phyloP scores from a whole-genome alignment of 2,329 filamentous ascomycete genomes.

The Trichoderma endophyticum region DNA sequence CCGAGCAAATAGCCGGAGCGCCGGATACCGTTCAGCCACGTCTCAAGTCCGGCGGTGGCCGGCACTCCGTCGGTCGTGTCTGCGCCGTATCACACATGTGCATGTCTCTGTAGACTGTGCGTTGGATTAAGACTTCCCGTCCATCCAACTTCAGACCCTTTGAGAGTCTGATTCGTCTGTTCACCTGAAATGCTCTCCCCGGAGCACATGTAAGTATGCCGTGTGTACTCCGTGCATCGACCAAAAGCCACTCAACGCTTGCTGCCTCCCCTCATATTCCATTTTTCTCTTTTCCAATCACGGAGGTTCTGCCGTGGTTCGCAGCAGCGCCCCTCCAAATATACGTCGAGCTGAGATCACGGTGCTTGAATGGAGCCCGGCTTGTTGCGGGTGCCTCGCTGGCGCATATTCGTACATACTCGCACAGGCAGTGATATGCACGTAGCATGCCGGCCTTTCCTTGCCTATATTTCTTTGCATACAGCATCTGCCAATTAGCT shows the following conservation, averaged over 20 bases:
- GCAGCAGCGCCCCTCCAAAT: constrained; percentile 8
- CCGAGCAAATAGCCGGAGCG: constrained; percentile 17
- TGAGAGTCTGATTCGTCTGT: not conserved
- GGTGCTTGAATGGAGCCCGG: constrained; percentile 7
- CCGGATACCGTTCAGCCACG: constrained; percentile 6
- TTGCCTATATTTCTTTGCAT: not conserved
- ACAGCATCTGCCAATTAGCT: not conserved
- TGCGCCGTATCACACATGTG: not conserved
- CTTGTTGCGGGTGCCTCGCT: constrained; percentile 13
- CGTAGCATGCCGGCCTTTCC: not conserved
- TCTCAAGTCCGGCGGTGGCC: constrained; percentile 9
- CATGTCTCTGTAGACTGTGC: not conserved
- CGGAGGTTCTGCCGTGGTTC: constrained; percentile 2
- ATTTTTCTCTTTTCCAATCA: not conserved
- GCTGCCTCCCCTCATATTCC: not conserved
- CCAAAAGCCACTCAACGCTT: not conserved
- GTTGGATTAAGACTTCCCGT: not conserved
- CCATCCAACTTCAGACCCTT: not conserved
- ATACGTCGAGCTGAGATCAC: constrained; percentile 5
- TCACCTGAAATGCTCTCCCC: not conserved
- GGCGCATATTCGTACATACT: not conserved
- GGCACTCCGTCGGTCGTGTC: constrained; percentile 2
- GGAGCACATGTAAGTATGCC: not conserved
- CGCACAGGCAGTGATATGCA: not conserved
- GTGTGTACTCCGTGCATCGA: not conserved